A percentile compares a stretch with the other conserved stretches of the same genome.
Conservation (phyloP, 345 rosid genomes). For the Lumnitzera racemosa region DNA sequence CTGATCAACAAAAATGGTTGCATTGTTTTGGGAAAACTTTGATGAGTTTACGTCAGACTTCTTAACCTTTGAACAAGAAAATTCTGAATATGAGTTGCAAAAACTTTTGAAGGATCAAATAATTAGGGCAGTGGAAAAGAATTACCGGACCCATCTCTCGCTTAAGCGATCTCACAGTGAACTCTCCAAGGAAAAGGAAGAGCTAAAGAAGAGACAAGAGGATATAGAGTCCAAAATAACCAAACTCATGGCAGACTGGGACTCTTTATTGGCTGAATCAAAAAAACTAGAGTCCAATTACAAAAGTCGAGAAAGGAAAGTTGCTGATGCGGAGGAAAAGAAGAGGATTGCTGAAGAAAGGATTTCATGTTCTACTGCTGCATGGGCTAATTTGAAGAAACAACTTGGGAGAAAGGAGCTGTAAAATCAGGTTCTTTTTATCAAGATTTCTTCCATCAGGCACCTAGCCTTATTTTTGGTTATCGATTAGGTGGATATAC, state of each 20-base stretch:
- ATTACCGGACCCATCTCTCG: background rate
- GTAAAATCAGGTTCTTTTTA: too few species aligned
- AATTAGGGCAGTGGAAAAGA: conserved; percentile 2
- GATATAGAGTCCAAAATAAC: background rate
- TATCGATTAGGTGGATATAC: too few species aligned
- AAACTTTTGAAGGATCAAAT: conserved; percentile 1
- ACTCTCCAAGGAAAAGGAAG: background rate
- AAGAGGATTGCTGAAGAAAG: conserved; percentile 6
- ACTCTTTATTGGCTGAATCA: conserved; percentile 2
- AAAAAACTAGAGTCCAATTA: conserved; percentile 1
- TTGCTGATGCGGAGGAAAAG: conserved; percentile 3
- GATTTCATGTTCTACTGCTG: conserved; percentile 1
- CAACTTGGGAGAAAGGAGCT: too few species aligned
- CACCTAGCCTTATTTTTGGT: too few species aligned
- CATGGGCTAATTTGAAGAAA: conserved; percentile 4
- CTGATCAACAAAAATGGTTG: conserved; percentile 2
- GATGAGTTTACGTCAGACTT: conserved; percentile 1
- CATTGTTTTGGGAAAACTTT: background rate
- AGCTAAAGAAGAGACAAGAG: background rate
- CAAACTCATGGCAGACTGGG: conserved; percentile 3
- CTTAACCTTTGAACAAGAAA: conserved; percentile 5
- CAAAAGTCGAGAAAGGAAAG: background rate
- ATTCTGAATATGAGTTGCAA: background rate
- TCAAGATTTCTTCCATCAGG: too few species aligned
- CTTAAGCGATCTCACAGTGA: background rate